Evolutionary conservation across 1,284 basidiomycete species (phyloP).

Genomic region (Fomitopsis schrenkii): DNA sequence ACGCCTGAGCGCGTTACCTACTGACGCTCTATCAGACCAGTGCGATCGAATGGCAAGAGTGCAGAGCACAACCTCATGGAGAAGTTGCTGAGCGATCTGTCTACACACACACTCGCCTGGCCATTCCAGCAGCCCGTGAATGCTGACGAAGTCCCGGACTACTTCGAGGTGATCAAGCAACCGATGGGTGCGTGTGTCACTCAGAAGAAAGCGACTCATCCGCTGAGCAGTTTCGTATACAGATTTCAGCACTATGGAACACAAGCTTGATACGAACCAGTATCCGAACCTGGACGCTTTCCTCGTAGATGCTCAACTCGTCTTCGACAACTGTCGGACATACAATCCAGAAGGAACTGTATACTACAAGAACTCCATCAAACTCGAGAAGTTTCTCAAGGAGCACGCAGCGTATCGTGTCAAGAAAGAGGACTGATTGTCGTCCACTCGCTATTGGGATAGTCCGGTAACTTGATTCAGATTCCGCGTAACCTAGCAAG

Average conservation of each 20-base stretch:
- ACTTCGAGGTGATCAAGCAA: slow-evolving; percentile 86
- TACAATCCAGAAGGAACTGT: slow-evolving; percentile 89
- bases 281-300: slow-evolving; percentile 81
- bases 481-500: background rate
- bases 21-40: slow-evolving; percentile 1
- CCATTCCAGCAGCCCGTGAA: slow-evolving; percentile 85
- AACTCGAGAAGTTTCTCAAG: slow-evolving; percentile 71
- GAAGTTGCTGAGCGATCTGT: slow-evolving; percentile 80
- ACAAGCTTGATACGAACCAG: slow-evolving; percentile 81
- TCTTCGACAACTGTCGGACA: slow-evolving; percentile 88
- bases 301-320: slow-evolving; percentile 75
- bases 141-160: slow-evolving; percentile 82
- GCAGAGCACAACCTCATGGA: slow-evolving; percentile 72
- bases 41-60: slow-evolving; percentile 35
- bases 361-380: slow-evolving; percentile 85
- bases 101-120: slow-evolving; percentile 83
- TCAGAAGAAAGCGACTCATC: background rate
- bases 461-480: background rate
- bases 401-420: slow-evolving; percentile 31
- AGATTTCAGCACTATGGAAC: slow-evolving; percentile 93
- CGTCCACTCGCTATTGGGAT: background rate
- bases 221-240: slow-evolving; percentile 1
- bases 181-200: slow-evolving; percentile 80
- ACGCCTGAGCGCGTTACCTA: background rate
- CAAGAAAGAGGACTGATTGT: slow-evolving; percentile 16